Percentiles rank a stretch among this genome's conserved stretches.
Conservation (phyloP, 352 stramenopile genomes). For the Phytophthora podocarpi region DNA sequence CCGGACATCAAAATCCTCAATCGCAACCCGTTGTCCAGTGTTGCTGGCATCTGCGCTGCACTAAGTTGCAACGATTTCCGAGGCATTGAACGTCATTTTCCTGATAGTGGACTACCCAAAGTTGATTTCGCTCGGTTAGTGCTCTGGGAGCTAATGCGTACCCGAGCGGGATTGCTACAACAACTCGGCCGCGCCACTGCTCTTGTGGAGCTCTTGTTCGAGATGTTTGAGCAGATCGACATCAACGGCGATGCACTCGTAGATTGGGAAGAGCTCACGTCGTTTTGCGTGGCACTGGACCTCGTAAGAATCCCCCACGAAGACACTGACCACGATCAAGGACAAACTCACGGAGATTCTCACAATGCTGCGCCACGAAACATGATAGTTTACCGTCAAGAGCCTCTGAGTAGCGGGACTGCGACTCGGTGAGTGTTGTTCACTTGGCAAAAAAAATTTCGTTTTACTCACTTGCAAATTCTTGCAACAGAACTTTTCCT, state of each 20-base stretch:
- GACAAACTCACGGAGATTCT: slow-evolving; percentile 18
- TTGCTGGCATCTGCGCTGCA: slow-evolving; percentile 62
- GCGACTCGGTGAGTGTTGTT: slow-evolving; percentile 18
- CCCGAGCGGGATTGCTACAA: slow-evolving; percentile 46
- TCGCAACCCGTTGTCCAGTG: slow-evolving; percentile 61
- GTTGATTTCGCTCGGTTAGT: slow-evolving; percentile 59
- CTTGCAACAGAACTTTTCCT: slow-evolving; percentile 49
- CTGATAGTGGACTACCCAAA: slow-evolving; percentile 42
- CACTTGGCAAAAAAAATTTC: not conserved
- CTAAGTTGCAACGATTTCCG: slow-evolving; percentile 66
- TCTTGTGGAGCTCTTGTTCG: slow-evolving; percentile 57
- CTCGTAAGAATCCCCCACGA: slow-evolving; percentile 41
- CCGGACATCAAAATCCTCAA: slow-evolving; percentile 74
- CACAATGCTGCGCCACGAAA: slow-evolving; percentile 23
- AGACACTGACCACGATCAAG: slow-evolving; percentile 32
- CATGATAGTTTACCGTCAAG: slow-evolving; percentile 30
- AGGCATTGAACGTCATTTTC: slow-evolving; percentile 58
- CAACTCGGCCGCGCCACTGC: slow-evolving; percentile 33
- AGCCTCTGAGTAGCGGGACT: slow-evolving; percentile 19
- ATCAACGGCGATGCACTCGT: slow-evolving; percentile 81
- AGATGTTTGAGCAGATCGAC: slow-evolving; percentile 87
- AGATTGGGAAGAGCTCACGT: slow-evolving; percentile 89
- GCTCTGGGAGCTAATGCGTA: slow-evolving; percentile 49
- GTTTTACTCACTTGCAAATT: not conserved
- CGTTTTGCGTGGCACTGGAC: slow-evolving; percentile 74